These are phyloP conservation scores for Nicotiana noctiflora DNA, from an alignment of 257 asterid species.

Conservation along the genomic window DNA sequence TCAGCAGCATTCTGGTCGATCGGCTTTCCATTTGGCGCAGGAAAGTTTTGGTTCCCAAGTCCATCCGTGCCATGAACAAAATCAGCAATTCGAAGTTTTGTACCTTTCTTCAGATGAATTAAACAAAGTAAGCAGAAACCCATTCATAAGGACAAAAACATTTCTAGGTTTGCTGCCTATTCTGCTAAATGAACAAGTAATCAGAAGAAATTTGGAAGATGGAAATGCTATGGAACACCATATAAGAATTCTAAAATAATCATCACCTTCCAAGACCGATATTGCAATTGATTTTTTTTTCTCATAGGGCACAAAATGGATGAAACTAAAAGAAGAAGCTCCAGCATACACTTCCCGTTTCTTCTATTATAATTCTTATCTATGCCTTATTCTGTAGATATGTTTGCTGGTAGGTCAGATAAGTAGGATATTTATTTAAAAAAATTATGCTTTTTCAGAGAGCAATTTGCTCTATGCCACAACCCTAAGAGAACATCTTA, in stretches of 20 bases:
- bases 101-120: conserved; percentile 65
- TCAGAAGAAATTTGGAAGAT: neutral
- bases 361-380: neutral
- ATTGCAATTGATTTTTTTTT: neutral
- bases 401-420: neutral
- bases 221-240: neutral
- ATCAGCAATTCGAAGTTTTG: conserved; percentile 88
- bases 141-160: neutral
- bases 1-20: conserved; percentile 70
- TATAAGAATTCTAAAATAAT: neutral
- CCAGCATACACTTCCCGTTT: neutral
- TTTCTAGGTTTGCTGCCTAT: neutral
- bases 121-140: conserved; percentile 5
- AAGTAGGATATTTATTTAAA: neutral
- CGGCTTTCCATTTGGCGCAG: conserved; percentile 78
- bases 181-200: neutral
- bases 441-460: neutral
- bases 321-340: neutral
- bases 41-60: conserved; percentile 95
- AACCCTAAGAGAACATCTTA: neutral
- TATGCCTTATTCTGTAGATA: neutral
- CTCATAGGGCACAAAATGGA: neutral
- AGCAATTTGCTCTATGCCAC: neutral
- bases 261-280: neutral
- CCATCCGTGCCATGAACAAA: conserved; percentile 98